A percentile compares a stretch with the other conserved stretches of the same genome.
phyloP scores from a whole-genome alignment of 441 rosid genomes.

The Euphorbia schlechtendalii region DNA sequence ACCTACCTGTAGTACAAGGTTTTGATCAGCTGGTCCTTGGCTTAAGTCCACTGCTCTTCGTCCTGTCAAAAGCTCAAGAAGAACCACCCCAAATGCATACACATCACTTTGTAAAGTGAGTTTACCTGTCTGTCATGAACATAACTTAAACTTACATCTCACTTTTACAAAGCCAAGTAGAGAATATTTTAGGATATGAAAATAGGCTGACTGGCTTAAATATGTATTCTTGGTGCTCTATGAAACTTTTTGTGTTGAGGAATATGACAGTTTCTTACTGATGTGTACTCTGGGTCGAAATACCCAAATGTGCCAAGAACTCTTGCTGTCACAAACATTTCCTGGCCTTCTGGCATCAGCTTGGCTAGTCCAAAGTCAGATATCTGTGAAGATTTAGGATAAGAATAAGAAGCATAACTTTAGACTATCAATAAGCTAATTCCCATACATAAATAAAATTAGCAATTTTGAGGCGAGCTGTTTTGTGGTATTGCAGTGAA shows the following conservation, averaged over 20 bases:
- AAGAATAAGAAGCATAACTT: conserved; percentile 17
- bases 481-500: not conserved
- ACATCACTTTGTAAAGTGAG: conserved; percentile 90
- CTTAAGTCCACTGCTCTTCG: conserved; percentile 84
- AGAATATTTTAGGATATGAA: not conserved
- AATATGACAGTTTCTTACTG: conserved; percentile 36
- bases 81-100: conserved; percentile 93
- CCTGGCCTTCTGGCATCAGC: conserved; percentile 91
- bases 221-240: too few relatives aligned
- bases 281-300: conserved; percentile 90
- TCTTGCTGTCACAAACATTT: conserved; percentile 68
- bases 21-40: conserved; percentile 79
- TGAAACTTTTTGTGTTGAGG: not conserved
- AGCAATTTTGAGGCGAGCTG: conserved; percentile 1
- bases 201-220: too few relatives aligned
- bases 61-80: conserved; percentile 87
- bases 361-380: conserved; percentile 95
- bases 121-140: conserved; percentile 70
- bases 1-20: conserved; percentile 76
- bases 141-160: too few relatives aligned
- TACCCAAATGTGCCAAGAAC: conserved; percentile 97
- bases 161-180: not conserved
- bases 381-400: conserved; percentile 39
- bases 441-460: not conserved
- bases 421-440: not conserved